Base-by-base conservation (phyloP, 192 early-diverging fungal species). In the Helicostylum pulchrum region DNA sequence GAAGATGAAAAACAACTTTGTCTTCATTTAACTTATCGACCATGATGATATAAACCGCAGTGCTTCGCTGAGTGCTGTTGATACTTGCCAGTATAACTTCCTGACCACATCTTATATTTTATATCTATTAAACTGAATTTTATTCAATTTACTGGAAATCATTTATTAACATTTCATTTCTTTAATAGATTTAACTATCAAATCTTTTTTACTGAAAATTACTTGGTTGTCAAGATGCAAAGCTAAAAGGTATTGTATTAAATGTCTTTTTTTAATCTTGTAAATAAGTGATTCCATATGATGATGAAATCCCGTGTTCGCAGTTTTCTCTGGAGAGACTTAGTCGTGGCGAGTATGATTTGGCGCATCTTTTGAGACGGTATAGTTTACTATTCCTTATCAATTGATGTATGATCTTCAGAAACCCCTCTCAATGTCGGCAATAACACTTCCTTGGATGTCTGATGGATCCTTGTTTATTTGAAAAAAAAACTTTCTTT, bases 1-100 rank as follows among this genome's bases (percentile, higher is more conserved):
- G 23, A 53, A 42, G 62, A 64, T 64, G 62, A 64, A 64, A 64
- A 64, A 52, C 20, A 31, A 64, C 42, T 15, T 50, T 58, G 70
- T 72, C 71, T 68, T 73, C 66, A 67, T 60, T 64, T 64, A 62
- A 62, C 71, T 64, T 73, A 73, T 73, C 71, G 71, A 73, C 71
- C 71, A 73, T 73, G 71, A 63, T 57, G 71, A 73, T 53, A 73
- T 31, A 73, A 73, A 46, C 65, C 71, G 66, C 71, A 61, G 66
- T 67, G 71, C 71, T 73, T 67, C 71, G 71, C 71, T 73, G 71
- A 73, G 71, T 62, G 66, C 66, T 61, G 71, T 67, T 60, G 71
- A 64, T 73, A 73, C 71, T 73, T 73, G 71, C 71, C 71, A 73
- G 71, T 73, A 73, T 64, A 73, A 59, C 49, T 61, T 64, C 66